Evolutionary conservation across 805 yeast genomes (phyloP).

Genomic region (Candida corydali): DNA sequence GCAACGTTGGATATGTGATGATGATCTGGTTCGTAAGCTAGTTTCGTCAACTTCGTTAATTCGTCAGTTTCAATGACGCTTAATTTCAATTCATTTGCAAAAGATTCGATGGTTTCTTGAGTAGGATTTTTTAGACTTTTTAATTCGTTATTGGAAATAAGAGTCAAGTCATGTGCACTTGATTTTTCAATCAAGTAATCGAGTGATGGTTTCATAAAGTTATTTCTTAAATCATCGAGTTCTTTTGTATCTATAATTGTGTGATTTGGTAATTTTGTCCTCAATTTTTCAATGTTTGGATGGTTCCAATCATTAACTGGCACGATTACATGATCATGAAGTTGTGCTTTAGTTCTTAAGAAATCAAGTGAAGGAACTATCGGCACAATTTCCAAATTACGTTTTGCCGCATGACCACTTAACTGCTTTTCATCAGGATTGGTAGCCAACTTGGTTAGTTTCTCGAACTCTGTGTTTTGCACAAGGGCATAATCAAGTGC

Average conservation of each 20-base stretch:
- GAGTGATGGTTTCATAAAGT: conserved; percentile 7
- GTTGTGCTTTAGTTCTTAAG: conserved; percentile 14
- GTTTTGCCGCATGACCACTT: conserved; percentile 10
- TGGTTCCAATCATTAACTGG: neutral
- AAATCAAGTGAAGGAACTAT: conserved; percentile 17
- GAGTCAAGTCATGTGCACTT: conserved; percentile 12
- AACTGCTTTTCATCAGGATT: conserved; percentile 17
- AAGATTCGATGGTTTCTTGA: conserved; percentile 13
- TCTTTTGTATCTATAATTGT: conserved; percentile 12
- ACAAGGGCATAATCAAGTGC: conserved; percentile 9
- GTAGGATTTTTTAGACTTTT: conserved; percentile 13
- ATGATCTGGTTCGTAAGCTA: conserved; percentile 20
- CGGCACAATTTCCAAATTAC: conserved; percentile 10
- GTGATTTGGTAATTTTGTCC: conserved; percentile 12
- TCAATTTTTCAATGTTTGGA: conserved; percentile 17
- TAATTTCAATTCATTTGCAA: conserved; percentile 12
- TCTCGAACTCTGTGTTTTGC: conserved; percentile 7
- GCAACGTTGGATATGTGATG: conserved; percentile 20
- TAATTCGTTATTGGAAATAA: conserved; percentile 8
- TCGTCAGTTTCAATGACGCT: conserved; percentile 12
- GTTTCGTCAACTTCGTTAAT: conserved; percentile 19
- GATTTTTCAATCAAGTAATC: conserved; percentile 17
- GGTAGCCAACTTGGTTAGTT: conserved; percentile 15
- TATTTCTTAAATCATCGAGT: conserved; percentile 8
- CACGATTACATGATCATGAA: conserved; percentile 11